Conservation (phyloP, 2,329 filamentous ascomycete species). For the Pyrenochaeta sp. region DNA sequence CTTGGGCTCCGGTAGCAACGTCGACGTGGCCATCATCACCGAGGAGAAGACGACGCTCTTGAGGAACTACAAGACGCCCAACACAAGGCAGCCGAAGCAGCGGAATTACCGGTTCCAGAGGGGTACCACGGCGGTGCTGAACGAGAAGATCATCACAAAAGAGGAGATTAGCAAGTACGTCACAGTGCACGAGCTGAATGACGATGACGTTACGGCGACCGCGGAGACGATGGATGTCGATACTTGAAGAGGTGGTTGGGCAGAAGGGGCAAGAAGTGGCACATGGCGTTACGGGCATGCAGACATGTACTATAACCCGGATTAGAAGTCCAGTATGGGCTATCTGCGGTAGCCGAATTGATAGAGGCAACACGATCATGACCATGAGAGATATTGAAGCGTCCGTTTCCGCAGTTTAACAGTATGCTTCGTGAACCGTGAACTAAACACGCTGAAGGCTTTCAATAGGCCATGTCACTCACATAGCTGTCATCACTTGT, state of each 20-base stretch:
- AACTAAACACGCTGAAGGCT: no score
- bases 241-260: slow-evolving; percentile 35
- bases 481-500: neutral
- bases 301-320: slow-evolving; percentile 30
- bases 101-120: slow-evolving; percentile 89
- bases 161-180: slow-evolving; percentile 95
- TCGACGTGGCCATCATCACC: slow-evolving; percentile 95
- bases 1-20: slow-evolving; percentile 94
- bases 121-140: slow-evolving; percentile 94
- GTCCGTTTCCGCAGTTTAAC: neutral
- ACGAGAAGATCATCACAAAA: slow-evolving; percentile 95
- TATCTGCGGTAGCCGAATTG: slow-evolving; percentile 11
- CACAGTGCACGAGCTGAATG: slow-evolving; percentile 84
- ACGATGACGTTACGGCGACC: slow-evolving; percentile 68
- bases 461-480: neutral
- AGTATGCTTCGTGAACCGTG: no score
- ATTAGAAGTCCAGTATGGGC: neutral
- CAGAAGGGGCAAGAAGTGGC: slow-evolving; percentile 1
- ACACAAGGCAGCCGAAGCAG: slow-evolving; percentile 88
- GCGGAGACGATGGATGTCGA: slow-evolving; percentile 74
- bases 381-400: slow-evolving; percentile 2
- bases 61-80: slow-evolving; percentile 92
- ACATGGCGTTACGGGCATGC: slow-evolving; percentile 29
- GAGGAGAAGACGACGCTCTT: slow-evolving; percentile 92
- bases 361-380: slow-evolving; percentile 26